Conservation (phyloP, 495 filamentous ascomycete species). For the Cladorrhinum samala region DNA sequence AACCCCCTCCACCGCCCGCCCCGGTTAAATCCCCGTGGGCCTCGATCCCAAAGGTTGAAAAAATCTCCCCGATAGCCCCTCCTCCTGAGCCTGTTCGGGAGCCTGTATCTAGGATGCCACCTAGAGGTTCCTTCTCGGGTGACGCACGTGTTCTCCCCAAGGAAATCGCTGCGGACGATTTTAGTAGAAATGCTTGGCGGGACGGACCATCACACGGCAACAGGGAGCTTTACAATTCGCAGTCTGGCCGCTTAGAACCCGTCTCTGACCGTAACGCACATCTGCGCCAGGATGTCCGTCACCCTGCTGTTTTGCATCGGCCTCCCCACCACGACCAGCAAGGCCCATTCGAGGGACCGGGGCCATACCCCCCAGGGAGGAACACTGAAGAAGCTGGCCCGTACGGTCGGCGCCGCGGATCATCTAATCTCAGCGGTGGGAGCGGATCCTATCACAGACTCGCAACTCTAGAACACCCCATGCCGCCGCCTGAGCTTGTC, state of each 20-base stretch:
- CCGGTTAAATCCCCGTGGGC: constrained; percentile 91
- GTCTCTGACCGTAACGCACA: constrained; percentile 70
- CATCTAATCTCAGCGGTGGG: constrained; percentile 92
- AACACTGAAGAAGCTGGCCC: constrained; percentile 60
- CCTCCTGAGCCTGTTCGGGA: constrained; percentile 32
- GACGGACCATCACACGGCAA: constrained; percentile 54
- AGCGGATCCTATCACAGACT: constrained; percentile 59
- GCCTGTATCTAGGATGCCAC: constrained; percentile 24
- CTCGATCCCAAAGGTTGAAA: constrained; percentile 74
- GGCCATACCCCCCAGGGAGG: constrained; percentile 82
- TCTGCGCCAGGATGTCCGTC: constrained; percentile 51
- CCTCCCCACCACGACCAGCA: constrained; percentile 44
- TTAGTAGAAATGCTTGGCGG: constrained; percentile 73
- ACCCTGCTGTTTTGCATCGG: constrained; percentile 77
- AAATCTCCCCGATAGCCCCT: constrained; percentile 62
- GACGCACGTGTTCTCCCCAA: constrained; percentile 49
- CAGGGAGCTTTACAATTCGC: constrained; percentile 85
- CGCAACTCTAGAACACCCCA: constrained; percentile 40
- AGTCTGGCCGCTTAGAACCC: constrained; percentile 90
- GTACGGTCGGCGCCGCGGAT: constrained; percentile 75
- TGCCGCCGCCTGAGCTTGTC: constrained; percentile 39
- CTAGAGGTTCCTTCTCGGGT: constrained; percentile 21
- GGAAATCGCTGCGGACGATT: constrained; percentile 92
- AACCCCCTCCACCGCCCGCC: constrained; percentile 62
- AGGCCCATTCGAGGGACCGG: constrained; percentile 81